Conservation (phyloP, 2,329 filamentous ascomycete species). For the Chrysoporthe austroafricana region DNA sequence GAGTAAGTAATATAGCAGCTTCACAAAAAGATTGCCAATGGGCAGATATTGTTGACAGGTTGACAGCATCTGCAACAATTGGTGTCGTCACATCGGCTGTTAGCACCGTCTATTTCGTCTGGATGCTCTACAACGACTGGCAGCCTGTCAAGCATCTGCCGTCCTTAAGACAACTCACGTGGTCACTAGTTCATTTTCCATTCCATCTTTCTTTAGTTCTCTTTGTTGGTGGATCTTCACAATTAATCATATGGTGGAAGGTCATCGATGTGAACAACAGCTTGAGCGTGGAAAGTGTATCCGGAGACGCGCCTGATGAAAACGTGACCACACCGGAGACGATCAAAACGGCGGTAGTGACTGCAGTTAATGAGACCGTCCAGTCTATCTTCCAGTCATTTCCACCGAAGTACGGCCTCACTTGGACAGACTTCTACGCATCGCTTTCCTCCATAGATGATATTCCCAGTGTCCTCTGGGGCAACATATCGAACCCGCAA, state of each 20-base stretch:
- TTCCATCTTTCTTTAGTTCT: slow-evolving; percentile 67
- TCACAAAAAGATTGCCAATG: not conserved
- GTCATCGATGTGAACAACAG: slow-evolving; percentile 29
- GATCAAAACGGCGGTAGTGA: not conserved
- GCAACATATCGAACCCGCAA: not conserved
- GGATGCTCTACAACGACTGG: slow-evolving; percentile 61
- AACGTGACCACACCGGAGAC: not conserved
- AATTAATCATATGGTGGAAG: slow-evolving; percentile 54
- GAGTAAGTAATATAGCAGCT: slow-evolving; percentile 35
- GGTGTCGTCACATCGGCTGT: slow-evolving; percentile 44
- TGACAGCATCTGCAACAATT: slow-evolving; percentile 42
- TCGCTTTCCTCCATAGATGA: not conserved
- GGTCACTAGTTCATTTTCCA: slow-evolving; percentile 54
- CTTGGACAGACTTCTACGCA: not conserved
- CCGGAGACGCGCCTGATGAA: not conserved
- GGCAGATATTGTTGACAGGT: slow-evolving; percentile 23
- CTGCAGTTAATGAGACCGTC: not conserved
- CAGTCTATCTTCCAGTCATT: not conserved
- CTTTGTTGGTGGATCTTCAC: slow-evolving; percentile 63
- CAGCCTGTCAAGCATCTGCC: slow-evolving; percentile 64
- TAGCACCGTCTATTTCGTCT: slow-evolving; percentile 47
- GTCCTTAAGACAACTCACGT: slow-evolving; percentile 60
- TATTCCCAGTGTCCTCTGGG: not conserved
- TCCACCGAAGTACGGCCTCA: not conserved
- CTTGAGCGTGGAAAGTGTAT: not conserved